These are phyloP conservation scores for Ceratocystis papillata DNA, from an alignment of 2,329 filamentous ascomycete species.

Conservation along the genomic window DNA sequence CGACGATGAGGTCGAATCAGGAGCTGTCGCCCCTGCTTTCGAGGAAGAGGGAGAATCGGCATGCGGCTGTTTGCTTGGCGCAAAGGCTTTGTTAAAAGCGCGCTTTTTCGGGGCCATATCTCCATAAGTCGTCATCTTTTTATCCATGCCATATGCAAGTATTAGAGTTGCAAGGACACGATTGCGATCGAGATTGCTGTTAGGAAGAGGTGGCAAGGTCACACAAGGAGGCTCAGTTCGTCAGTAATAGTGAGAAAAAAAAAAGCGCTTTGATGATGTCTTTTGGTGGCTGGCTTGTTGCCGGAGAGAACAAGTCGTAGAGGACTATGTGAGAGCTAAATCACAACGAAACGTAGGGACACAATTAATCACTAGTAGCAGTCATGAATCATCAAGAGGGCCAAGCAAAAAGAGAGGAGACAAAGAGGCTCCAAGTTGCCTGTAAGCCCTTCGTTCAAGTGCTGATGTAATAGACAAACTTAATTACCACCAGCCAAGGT, in stretches of 20 bases:
- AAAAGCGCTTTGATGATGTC: neutral
- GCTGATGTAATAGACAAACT: constrained; percentile 6
- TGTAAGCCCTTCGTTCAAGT: neutral
- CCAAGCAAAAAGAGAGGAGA: neutral
- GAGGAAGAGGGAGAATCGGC: constrained; percentile 9
- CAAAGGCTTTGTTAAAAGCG: constrained; percentile 24
- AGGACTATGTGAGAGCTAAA: too few species aligned
- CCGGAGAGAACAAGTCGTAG: neutral
- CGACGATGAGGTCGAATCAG: constrained; percentile 15
- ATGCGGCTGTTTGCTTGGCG: constrained; percentile 18
- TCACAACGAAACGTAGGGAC: too few species aligned
- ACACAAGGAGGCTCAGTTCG: neutral
- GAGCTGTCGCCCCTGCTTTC: neutral
- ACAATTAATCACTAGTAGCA: too few species aligned
- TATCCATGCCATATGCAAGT: neutral
- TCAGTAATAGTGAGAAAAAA: neutral
- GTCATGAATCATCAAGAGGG: neutral
- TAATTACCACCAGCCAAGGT: neutral
- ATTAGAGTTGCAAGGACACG: neutral
- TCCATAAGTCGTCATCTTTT: constrained; percentile 22
- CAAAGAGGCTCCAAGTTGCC: neutral
- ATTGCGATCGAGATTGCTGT: neutral
- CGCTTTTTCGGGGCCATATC: constrained; percentile 25
- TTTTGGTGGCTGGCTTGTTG: neutral
- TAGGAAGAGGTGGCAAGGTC: neutral